Evolutionary conservation across 345 rosid species (phyloP), one percentile per base, ranked within the genome.

Genomic region (Eucalyptus cloeziana): DNA sequence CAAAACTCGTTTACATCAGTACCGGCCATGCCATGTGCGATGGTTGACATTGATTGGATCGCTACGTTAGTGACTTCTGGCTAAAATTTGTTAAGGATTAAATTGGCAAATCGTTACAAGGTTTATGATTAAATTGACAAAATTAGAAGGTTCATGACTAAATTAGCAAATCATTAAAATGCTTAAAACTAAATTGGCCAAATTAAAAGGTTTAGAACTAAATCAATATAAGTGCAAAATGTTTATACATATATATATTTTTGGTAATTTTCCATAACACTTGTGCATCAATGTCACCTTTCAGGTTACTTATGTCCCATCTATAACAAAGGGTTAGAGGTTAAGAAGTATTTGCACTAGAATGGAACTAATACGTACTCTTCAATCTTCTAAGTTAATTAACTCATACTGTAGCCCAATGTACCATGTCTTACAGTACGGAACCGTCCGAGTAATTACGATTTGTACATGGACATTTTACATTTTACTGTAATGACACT

Each of bases 21-120:
- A 27, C 0, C 0, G 2, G 2, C 8, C 15, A 60, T 60, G 15
- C 16, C 67, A 60, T 60, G 31, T 60, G 31, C 0, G 7, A 27
- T 27, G 15, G 4, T 27, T 6, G 67, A 27, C 31, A 27, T 27
- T 25, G 3, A 60, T 30, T 12, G 14, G 67, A 60, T 27, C 4
- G 4, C 31, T 27, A 5, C 7, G 14, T 27, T 12, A 60, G 15
- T 25, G 14, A 60, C 31, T 60, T 60, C 1, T 27, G 16, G 13
- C 31, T 27, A 60, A 60, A 27, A 60, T 27, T 27, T 30, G 33
- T 27, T 30, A 12, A 60, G n/a, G 16, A 13, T 13, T 13, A 2
- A 60, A 60, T 60, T 27, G 69, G 3, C 33, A 27, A 60, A 60
- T 60, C 13, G 7, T 3, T 60, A 60, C 6, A 60, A 60, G 15